Base-by-base conservation (phyloP, 306 rosid genomes). In the Inga laurina region DNA sequence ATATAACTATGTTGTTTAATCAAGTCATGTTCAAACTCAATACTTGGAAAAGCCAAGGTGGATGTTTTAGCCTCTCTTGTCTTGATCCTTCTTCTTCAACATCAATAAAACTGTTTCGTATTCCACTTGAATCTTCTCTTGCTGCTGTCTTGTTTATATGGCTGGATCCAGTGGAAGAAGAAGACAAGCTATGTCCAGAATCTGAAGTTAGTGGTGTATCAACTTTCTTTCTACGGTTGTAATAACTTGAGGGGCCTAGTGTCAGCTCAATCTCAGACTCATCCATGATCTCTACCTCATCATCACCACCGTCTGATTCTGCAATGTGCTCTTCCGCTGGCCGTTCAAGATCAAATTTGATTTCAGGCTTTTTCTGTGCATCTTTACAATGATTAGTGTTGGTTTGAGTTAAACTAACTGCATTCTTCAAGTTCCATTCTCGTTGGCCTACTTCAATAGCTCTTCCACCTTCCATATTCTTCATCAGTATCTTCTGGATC, bases 31-130 rank as follows among this genome's bases (percentile, higher is more conserved):
- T 91, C 89, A 93, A 91, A 87, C 97, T 93, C 91, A 93, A 86
- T 62, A 91, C 95, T 89, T 92, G 97, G 74, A 91, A 93, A 82
- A 88, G 83, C 97, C 98, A 93, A 86, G 93, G 95, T 77, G 95
- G 88, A 75, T 90, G 92, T 82, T 92, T 89, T 41, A 91, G 83
- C 85, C 90, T 90, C 86, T 85, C 97, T 81, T 87, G 91, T 85
- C 91, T 88, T 43, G 84, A 62, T 73, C 86, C 85, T 81, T 88
- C 94, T 84, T 89, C 94, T 84, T 89, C 93, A 57, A 83, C 75
- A 79, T 71, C 90, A 83, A 59, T 89, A 84, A 85, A 84, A 35
- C 54, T 85, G 84, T 80, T 85, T 80, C 84, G 82, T 51, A 82
- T 77, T 75, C 80, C 83, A 82, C 74, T 85, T 75, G 82, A 87